A percentile compares a stretch with the other conserved stretches of the same genome.
These are phyloP conservation scores for Trichoderma parareesei DNA, from an alignment of 495 filamentous ascomycete species.

Conservation along the genomic window DNA sequence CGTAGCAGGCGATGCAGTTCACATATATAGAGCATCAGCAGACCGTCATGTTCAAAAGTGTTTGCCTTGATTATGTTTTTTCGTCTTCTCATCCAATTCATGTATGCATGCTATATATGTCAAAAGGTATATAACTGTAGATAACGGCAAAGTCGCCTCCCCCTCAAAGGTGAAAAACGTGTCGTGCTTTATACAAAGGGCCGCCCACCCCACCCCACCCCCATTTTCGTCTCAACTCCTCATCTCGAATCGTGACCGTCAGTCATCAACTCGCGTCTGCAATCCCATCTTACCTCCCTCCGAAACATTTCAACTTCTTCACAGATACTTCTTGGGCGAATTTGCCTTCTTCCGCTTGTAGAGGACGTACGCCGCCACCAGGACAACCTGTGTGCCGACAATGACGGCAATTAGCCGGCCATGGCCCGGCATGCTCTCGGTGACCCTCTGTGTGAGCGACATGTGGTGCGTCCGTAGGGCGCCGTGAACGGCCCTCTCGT, in stretches of 20 bases:
- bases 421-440: constrained; percentile 53
- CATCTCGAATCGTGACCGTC: neutral
- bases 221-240: neutral
- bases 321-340: constrained; percentile 90
- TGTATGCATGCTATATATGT: constrained; percentile 2
- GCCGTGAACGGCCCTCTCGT: constrained; percentile 64
- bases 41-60: neutral
- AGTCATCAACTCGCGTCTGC: neutral
- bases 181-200: constrained; percentile 2
- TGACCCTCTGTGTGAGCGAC: constrained; percentile 51
- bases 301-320: neutral
- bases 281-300: no score
- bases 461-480: constrained; percentile 66
- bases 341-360: constrained; percentile 74
- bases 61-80: neutral
- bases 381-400: constrained; percentile 64
- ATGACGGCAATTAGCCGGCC: constrained; percentile 66
- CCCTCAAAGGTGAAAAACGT: neutral
- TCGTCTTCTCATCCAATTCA: neutral
- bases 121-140: neutral
- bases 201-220: neutral
- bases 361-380: constrained; percentile 59
- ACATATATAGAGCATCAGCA: neutral
- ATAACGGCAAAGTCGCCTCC: neutral
- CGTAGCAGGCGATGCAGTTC: no score